Evolutionary conservation across 768 basidiomycete species (phyloP).

Genomic region (Lactarius quietus): DNA sequence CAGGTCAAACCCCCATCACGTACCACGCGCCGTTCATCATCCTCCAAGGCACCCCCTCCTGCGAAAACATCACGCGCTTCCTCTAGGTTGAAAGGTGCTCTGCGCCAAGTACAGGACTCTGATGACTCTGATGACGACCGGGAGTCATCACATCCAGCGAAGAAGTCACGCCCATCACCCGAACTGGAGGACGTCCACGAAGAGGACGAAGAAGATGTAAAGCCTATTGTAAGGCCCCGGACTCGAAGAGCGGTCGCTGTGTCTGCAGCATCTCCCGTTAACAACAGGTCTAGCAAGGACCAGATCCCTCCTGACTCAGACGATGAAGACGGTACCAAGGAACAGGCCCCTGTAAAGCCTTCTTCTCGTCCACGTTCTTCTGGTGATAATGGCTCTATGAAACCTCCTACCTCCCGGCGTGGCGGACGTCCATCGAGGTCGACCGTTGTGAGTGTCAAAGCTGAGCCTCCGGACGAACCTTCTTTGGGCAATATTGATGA

Average conservation of each 20-base stretch:
- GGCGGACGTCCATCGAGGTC: conserved; percentile 21
- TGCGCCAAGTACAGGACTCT: conserved; percentile 10
- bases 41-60: conserved; percentile 10
- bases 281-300: neutral
- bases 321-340: conserved; percentile 10
- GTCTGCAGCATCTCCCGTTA: neutral
- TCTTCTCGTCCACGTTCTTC: conserved; percentile 14
- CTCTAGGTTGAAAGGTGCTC: conserved; percentile 10
- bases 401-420: conserved; percentile 18
- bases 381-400: neutral
- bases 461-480: conserved; percentile 21
- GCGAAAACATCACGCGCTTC: conserved; percentile 14
- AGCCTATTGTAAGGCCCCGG: conserved; percentile 7
- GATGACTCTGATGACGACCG: conserved; percentile 17
- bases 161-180: conserved; percentile 20
- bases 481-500: conserved; percentile 16
- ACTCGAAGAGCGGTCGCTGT: conserved; percentile 5
- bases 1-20: conserved; percentile 11
- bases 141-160: conserved; percentile 19
- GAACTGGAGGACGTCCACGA: conserved; percentile 22
- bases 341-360: conserved; percentile 8
- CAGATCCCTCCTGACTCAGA: conserved; percentile 8
- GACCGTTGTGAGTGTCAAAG: conserved; percentile 18
- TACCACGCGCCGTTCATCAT: conserved; percentile 20
- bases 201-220: conserved; percentile 24